Evolutionary conservation across 192 early-diverging fungal genomes (phyloP).

Genomic region (Allomyces macrogynus): DNA sequence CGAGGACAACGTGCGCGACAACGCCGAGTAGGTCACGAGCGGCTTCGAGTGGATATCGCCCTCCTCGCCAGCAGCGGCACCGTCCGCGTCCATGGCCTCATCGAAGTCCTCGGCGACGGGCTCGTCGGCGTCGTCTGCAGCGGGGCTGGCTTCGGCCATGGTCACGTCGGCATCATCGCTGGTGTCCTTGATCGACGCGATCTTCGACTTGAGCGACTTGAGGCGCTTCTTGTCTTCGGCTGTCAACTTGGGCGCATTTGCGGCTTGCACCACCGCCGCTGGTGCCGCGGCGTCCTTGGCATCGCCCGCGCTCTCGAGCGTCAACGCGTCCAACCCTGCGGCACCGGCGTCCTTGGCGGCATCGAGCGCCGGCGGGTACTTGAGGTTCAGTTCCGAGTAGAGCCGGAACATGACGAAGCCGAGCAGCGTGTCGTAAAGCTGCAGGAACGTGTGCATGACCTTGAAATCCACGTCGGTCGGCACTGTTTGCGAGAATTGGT

Average conservation of each 20-base stretch:
- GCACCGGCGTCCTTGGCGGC: slow-evolving; percentile 32
- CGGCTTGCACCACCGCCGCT: slow-evolving; percentile 6
- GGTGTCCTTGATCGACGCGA: slow-evolving; percentile 19
- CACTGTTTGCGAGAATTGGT: slow-evolving; percentile 74
- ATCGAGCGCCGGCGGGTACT: slow-evolving; percentile 79
- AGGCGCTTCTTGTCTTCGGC: slow-evolving; percentile 24
- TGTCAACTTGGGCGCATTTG: slow-evolving; percentile 18
- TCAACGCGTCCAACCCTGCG: slow-evolving; percentile 41
- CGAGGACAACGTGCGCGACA: slow-evolving; percentile 21
- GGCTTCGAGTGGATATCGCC: slow-evolving; percentile 12
- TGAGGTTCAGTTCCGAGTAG: slow-evolving; percentile 64
- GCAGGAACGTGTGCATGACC: slow-evolving; percentile 91
- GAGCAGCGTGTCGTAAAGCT: slow-evolving; percentile 79
- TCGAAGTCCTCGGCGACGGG: slow-evolving; percentile 9
- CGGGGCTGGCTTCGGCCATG: slow-evolving; percentile 7
- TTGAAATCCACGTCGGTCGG: slow-evolving; percentile 89
- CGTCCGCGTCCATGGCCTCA: slow-evolving; percentile 19
- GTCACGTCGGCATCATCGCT: slow-evolving; percentile 9
- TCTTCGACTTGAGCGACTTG: slow-evolving; percentile 18
- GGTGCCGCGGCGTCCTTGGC: slow-evolving; percentile 5
- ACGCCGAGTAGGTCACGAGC: slow-evolving; percentile 1
- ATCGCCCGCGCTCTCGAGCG: slow-evolving; percentile 31
- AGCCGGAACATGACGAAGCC: slow-evolving; percentile 92
- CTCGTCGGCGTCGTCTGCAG: slow-evolving; percentile 8
- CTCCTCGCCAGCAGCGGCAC: slow-evolving; percentile 7